phyloP scores from a whole-genome alignment of 768 basidiomycete genomes.

The Trametes cingulata region DNA sequence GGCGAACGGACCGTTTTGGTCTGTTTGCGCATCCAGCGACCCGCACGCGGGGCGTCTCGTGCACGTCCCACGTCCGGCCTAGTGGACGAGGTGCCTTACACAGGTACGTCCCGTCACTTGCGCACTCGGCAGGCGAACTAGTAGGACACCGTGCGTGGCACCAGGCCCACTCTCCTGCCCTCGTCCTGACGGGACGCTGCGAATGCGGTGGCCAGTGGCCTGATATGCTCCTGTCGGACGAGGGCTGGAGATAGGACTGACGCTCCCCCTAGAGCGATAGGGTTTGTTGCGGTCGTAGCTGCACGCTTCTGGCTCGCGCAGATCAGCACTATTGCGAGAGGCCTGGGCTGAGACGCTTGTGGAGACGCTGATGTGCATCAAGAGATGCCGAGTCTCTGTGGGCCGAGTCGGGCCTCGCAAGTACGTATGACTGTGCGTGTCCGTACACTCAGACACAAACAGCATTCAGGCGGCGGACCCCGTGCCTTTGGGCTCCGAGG shows the following conservation, averaged over 20 bases:
- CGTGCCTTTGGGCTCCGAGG: not conserved
- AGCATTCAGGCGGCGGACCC: not conserved
- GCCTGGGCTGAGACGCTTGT: not conserved
- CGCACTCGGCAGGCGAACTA: not conserved
- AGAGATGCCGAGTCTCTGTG: constrained; percentile 4
- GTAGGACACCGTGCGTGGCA: not conserved
- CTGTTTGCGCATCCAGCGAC: not conserved
- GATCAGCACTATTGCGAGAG: not conserved
- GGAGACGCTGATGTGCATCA: constrained; percentile 10
- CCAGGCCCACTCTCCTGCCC: not conserved
- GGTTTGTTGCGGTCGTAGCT: not conserved
- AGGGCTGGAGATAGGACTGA: not conserved
- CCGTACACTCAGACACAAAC: constrained; percentile 1
- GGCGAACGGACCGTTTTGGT: too few species aligned
- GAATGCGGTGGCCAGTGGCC: not conserved
- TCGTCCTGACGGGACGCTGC: not conserved
- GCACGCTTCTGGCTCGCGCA: not conserved
- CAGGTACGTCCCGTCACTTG: not conserved
- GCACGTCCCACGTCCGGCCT: not conserved
- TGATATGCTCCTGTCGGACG: not conserved
- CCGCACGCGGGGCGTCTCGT: not conserved
- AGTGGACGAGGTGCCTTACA: not conserved
- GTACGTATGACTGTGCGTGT: not conserved
- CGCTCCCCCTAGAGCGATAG: not conserved
- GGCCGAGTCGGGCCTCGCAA: constrained; percentile 1